These are phyloP conservation scores for Solanum corneliomulleri DNA, from an alignment of 257 asterid species.

Conservation along the genomic window DNA sequence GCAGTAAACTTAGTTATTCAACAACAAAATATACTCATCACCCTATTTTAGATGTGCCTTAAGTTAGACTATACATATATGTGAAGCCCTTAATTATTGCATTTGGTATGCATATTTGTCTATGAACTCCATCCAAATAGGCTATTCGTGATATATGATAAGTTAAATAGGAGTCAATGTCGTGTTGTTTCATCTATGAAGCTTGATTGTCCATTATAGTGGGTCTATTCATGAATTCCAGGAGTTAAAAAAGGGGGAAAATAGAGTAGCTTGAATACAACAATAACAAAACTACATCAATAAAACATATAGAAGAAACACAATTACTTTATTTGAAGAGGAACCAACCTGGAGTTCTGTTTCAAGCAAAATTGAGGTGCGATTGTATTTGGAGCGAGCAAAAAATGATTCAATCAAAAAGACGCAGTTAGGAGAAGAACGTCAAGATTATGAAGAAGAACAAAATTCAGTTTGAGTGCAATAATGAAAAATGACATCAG, in stretches of 20 bases:
- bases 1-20: background rate
- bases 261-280: no score
- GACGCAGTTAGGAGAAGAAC: no score
- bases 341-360: no score
- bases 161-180: background rate
- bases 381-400: no score
- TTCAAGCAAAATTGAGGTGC: no score
- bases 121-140: background rate
- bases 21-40: background rate
- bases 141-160: background rate
- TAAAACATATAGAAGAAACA: no score
- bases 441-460: no score
- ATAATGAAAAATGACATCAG: no score
- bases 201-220: background rate
- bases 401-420: no score
- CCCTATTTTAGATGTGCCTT: background rate
- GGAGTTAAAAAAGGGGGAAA: background rate
- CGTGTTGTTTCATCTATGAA: background rate
- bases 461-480: no score
- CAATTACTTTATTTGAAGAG: no score
- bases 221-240: background rate
- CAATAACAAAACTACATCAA: no score
- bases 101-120: background rate
- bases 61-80: background rate
- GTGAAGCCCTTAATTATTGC: background rate